phyloP scores from a whole-genome alignment of 163 green algal species.

The Trebouxiophyceae sp. region DNA sequence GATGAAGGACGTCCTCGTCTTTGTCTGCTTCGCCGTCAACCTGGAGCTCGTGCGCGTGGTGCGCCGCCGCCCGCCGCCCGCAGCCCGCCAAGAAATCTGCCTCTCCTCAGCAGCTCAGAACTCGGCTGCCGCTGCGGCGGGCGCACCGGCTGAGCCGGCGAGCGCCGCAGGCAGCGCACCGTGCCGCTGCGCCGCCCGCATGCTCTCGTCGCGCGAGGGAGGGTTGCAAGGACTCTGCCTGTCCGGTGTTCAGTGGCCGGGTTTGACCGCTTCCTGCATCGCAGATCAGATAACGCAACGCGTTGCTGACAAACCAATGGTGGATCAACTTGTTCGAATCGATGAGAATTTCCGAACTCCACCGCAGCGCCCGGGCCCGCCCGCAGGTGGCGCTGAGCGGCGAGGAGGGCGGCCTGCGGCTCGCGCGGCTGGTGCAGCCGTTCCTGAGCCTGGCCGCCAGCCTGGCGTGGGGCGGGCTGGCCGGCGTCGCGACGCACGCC shows the following conservation, averaged over 20 bases:
- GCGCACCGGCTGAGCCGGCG: background rate
- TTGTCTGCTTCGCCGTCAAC: slow-evolving; percentile 77
- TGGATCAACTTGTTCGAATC: background rate
- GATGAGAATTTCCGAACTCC: background rate
- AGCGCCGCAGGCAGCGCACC: background rate
- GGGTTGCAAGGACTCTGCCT: background rate
- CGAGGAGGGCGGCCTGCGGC: background rate
- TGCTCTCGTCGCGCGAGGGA: background rate
- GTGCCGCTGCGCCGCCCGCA: background rate
- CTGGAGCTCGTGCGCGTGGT: slow-evolving; percentile 53
- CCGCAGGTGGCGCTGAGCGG: slow-evolving; percentile 6
- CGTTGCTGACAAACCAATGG: too few relatives aligned
- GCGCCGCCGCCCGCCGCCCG: background rate
- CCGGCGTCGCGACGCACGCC: slow-evolving; percentile 1
- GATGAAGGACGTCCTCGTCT: slow-evolving; percentile 89
- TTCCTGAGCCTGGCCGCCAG: slow-evolving; percentile 28
- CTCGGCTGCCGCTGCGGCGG: background rate
- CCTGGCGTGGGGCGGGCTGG: slow-evolving; percentile 22
- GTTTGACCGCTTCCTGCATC: too few relatives aligned
- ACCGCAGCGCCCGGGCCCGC: too few relatives aligned
- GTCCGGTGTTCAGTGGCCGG: background rate
- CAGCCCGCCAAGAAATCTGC: background rate
- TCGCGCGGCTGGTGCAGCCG: slow-evolving; percentile 12
- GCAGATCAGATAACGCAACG: too few relatives aligned
- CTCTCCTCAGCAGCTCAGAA: background rate